These are phyloP conservation scores for Xeromyces bisporus DNA, from an alignment of 495 filamentous ascomycete genomes.

Conservation along the genomic window DNA sequence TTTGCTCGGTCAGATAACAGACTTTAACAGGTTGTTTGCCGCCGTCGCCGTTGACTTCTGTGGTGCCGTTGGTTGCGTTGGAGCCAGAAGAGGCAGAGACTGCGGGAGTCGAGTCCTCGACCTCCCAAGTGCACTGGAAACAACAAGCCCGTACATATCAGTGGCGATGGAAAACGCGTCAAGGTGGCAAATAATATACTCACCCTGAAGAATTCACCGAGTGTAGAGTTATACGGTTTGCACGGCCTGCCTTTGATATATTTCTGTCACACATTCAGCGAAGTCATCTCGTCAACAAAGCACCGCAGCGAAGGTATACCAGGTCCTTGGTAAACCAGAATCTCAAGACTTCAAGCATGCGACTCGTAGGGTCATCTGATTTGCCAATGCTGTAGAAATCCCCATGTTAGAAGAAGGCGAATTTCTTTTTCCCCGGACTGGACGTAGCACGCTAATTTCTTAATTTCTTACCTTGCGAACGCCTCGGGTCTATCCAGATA, in stretches of 20 bases:
- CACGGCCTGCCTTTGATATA: constrained; percentile 96
- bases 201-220: constrained; percentile 96
- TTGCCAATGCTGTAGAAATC: constrained; percentile 70
- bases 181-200: constrained; percentile 9
- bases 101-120: constrained; percentile 45
- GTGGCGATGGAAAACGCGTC: neutral
- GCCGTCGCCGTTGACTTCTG: constrained; percentile 13
- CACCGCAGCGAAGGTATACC: constrained; percentile 24
- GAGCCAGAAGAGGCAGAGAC: constrained; percentile 23
- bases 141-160: constrained; percentile 3
- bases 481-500: constrained; percentile 92
- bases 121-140: constrained; percentile 81
- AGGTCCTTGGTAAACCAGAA: constrained; percentile 99
- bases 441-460: too few species aligned
- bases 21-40: constrained; percentile 48
- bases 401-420: constrained; percentile 19
- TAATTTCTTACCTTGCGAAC: constrained; percentile 60
- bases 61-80: constrained; percentile 20
- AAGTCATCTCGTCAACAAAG: constrained; percentile 1
- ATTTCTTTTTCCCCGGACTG: too few species aligned
- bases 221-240: constrained; percentile 93
- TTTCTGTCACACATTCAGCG: constrained; percentile 38
- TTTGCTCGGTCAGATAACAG: constrained; percentile 91
- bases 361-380: constrained; percentile 74
- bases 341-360: constrained; percentile 80